phyloP scores from a whole-genome alignment of 2,329 filamentous ascomycete genomes.

The Waltergamsia citrina region DNA sequence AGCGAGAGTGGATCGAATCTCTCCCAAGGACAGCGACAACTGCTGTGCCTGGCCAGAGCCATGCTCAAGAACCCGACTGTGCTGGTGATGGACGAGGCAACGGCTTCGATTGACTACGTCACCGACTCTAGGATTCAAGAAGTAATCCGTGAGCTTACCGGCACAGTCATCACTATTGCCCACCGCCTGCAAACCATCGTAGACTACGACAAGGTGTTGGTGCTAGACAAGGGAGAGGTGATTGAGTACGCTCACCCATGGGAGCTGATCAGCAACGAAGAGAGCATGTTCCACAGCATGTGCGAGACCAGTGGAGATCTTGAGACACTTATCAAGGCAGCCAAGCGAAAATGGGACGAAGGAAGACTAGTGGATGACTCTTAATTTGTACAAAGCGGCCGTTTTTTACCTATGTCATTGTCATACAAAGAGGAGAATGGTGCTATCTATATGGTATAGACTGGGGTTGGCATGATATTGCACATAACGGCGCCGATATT shows the following conservation, averaged over 20 bases:
- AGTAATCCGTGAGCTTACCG: constrained; percentile 85
- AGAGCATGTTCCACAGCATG: constrained; percentile 54
- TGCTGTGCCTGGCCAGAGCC: constrained; percentile 86
- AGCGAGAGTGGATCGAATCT: constrained; percentile 89
- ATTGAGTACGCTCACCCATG: constrained; percentile 88
- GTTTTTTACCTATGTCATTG: too few species aligned
- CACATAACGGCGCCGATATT: too few species aligned
- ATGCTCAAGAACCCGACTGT: constrained; percentile 87
- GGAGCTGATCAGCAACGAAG: constrained; percentile 63
- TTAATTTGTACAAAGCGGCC: constrained; percentile 10
- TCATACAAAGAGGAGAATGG: background rate
- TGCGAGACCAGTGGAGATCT: constrained; percentile 55
- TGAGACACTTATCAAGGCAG: constrained; percentile 38
- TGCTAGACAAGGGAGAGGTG: constrained; percentile 80
- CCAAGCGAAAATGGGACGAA: constrained; percentile 43
- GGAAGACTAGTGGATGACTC: constrained; percentile 24
- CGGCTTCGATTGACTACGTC: constrained; percentile 91
- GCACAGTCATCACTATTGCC: constrained; percentile 94
- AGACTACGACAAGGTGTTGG: constrained; percentile 95
- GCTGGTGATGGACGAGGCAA: constrained; percentile 98
- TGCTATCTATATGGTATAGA: background rate
- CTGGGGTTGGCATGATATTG: background rate
- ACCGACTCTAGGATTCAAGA: constrained; percentile 95
- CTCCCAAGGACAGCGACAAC: constrained; percentile 90
- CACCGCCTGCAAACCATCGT: constrained; percentile 94